Conservation (phyloP, 352 stramenopile genomes). For the Phytopythium kandeliae region DNA sequence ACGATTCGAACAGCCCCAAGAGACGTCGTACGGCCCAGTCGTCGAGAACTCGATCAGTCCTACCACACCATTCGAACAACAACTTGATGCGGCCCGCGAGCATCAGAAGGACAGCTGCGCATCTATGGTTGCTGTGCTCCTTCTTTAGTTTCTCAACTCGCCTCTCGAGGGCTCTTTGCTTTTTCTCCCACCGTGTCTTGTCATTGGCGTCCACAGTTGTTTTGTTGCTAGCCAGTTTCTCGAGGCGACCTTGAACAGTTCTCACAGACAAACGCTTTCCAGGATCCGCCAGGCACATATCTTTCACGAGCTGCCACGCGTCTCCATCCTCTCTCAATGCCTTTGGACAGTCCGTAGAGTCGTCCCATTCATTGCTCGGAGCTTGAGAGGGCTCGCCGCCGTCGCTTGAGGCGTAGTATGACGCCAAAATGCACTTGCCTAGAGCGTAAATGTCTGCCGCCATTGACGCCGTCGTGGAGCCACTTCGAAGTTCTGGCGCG, state of each 20-base stretch:
- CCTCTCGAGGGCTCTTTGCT: not conserved
- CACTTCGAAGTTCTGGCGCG: not conserved
- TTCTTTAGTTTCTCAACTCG: not conserved
- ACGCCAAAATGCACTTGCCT: conserved; percentile 1
- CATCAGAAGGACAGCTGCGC: not conserved
- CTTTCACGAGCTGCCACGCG: not conserved
- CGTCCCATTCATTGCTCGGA: not conserved
- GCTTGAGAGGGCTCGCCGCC: not conserved
- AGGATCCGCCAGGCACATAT: not conserved
- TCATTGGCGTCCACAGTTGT: not conserved
- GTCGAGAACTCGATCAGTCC: not conserved
- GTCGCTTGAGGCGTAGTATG: not conserved
- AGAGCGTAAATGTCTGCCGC: conserved; percentile 1
- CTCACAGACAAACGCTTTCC: not conserved
- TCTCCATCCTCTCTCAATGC: not conserved
- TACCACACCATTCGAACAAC: not conserved
- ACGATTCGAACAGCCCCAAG: not conserved
- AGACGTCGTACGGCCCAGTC: not conserved
- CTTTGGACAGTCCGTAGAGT: not conserved
- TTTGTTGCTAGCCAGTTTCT: not conserved
- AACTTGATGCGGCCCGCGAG: not conserved
- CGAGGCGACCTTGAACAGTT: not conserved
- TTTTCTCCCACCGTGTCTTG: not conserved
- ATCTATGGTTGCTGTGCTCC: not conserved
- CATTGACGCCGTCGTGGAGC: not conserved